Base-by-base conservation (phyloP, 2,329 filamentous ascomycete genomes). In the Aspergillus nomiae region DNA sequence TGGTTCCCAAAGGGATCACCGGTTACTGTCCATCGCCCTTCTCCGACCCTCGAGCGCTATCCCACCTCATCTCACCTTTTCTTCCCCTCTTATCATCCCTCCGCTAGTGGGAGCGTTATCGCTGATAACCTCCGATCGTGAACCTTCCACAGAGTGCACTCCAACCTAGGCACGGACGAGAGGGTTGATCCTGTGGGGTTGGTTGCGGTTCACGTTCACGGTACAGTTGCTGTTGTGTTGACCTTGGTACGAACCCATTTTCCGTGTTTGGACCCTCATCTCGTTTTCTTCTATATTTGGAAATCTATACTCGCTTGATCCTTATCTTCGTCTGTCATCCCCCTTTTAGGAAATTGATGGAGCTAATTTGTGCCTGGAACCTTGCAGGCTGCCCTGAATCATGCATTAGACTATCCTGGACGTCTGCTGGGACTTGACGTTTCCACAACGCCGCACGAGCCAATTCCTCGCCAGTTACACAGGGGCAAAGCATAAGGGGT, bases 361-460 rank as follows among this genome's bases (percentile, higher is more conserved):
- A 59, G 36, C 55, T 58, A 58, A 62, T 38, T n/a, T 24, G 50
- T 56, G 36, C 32, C 45, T 56, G 61, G 38, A 36, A 58, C 41
- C 54, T 26, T 48, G 32, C n/a, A 36, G n/a, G 26, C n/a, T 30
- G n/a, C 14, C 45, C 32, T 48, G 41, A 43, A 63, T 58, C 45
- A 66, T 66, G 65, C 60, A 66, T 65, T 66, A 60, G 50, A 56
- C 26, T 38, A 45, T 36, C 41, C 7, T 46, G 32, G 26, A 58
- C n/a, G 45, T 58, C 24, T 53, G 54, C 36, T 56, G 55, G 54
- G 59, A 53, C 32, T 28, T 45, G 34, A 53, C 48, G 21, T 51
- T 58, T 58, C 38, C 24, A 38, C 32, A 58, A 38, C 60, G n/a
- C 28, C 30, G 48, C 32, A 62, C 56, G 36, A 54, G 26, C 26